These are phyloP conservation scores for Fusarium sp. DNA, from an alignment of 2,329 filamentous ascomycete genomes.

Conservation along the genomic window DNA sequence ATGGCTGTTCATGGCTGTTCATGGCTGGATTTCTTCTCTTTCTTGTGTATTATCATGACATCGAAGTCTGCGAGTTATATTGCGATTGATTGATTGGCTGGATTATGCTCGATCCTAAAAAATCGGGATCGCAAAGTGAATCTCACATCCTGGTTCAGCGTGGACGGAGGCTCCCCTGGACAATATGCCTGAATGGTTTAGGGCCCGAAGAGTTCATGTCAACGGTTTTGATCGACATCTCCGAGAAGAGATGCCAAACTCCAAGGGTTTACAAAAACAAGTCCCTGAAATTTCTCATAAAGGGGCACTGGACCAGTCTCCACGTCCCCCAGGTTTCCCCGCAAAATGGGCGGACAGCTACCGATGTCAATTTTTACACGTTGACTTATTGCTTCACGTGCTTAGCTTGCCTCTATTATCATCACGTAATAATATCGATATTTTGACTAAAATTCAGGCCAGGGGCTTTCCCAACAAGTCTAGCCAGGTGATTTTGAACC, in stretches of 20 bases:
- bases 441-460: slow-evolving; percentile 46
- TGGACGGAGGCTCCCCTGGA: slow-evolving; percentile 28
- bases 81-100: slow-evolving; percentile 8
- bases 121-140: slow-evolving; percentile 28
- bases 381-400: slow-evolving; percentile 42
- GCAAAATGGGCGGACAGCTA: slow-evolving; percentile 39
- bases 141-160: slow-evolving; percentile 23
- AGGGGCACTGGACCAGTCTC: slow-evolving; percentile 28
- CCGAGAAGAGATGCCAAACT: slow-evolving; percentile 16
- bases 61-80: slow-evolving; percentile 4
- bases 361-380: slow-evolving; percentile 26
- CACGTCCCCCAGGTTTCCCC: slow-evolving; percentile 48
- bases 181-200: slow-evolving; percentile 11
- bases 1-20: slow-evolving; percentile 8
- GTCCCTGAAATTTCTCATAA: slow-evolving; percentile 27
- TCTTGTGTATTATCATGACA: slow-evolving; percentile 10
- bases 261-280: slow-evolving; percentile 11
- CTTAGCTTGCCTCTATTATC: slow-evolving; percentile 35
- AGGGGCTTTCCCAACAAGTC: slow-evolving; percentile 31
- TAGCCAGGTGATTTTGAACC: slow-evolving; percentile 35
- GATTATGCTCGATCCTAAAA: slow-evolving; percentile 10
- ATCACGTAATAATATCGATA: slow-evolving; percentile 46
- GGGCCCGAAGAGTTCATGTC: slow-evolving; percentile 24
- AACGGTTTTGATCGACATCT: slow-evolving; percentile 28
- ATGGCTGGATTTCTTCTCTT: slow-evolving; percentile 9